Conservation (phyloP, 345 rosid genomes). For the Syzygium grande region DNA sequence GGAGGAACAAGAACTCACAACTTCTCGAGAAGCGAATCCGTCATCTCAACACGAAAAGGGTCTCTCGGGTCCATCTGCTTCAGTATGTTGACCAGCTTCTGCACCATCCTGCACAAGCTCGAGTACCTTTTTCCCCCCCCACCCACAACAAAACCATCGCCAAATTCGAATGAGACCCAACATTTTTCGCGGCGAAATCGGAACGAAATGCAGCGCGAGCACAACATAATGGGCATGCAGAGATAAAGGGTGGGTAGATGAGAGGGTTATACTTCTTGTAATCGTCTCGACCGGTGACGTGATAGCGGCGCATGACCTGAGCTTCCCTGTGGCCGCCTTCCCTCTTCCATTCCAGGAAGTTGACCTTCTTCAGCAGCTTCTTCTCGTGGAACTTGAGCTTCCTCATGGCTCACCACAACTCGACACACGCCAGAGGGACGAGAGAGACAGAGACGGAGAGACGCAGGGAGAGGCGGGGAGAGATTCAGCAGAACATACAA, state of each 20-base stretch:
- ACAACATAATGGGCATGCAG: neutral
- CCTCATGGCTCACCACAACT: conserved; percentile 32
- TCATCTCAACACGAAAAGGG: conserved; percentile 80
- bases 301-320: conserved; percentile 57
- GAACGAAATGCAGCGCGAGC: neutral
- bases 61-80: conserved; percentile 84
- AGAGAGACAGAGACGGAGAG: neutral
- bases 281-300: conserved; percentile 70
- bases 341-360: conserved; percentile 82
- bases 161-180: neutral
- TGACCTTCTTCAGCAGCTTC: conserved; percentile 57
- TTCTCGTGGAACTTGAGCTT: conserved; percentile 63
- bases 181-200: neutral
- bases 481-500: neutral
- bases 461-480: neutral
- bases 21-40: conserved; percentile 75
- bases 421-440: neutral
- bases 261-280: conserved; percentile 59
- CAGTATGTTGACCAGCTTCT: conserved; percentile 65
- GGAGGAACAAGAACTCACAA: conserved; percentile 36
- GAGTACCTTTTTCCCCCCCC: conserved; percentile 42
- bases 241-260: neutral
- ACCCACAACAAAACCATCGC: neutral
- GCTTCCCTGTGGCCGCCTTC: conserved; percentile 73
- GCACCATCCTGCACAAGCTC: conserved; percentile 74